Evolutionary conservation across 805 yeast species (phyloP).

Genomic region (Pichia ethanolica): DNA sequence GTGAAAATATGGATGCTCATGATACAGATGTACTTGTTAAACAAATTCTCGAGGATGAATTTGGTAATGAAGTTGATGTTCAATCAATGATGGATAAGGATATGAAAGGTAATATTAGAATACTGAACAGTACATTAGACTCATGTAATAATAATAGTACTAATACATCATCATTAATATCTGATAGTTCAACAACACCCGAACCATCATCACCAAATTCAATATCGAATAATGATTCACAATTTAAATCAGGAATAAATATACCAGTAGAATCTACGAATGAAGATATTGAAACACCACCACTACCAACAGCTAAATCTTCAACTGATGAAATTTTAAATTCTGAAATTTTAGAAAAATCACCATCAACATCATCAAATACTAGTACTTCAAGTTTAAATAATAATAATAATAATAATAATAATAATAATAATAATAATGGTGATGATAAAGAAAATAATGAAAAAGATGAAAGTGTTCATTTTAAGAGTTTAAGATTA

Average conservation of each 20-base stretch:
- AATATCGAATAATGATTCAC: too few relatives aligned
- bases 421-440: too few relatives aligned
- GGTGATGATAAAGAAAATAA: constrained; percentile 12
- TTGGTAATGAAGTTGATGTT: constrained; percentile 46
- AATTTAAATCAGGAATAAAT: too few relatives aligned
- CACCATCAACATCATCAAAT: constrained; percentile 1
- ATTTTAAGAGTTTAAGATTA: constrained; percentile 80
- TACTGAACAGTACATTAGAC: constrained; percentile 16
- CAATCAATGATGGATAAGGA: constrained; percentile 46
- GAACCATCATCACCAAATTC: background rate
- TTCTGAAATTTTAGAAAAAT: background rate
- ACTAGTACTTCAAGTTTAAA: background rate
- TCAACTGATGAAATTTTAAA: background rate
- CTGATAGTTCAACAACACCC: too few relatives aligned
- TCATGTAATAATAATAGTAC: constrained; percentile 4
- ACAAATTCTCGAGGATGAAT: constrained; percentile 68
- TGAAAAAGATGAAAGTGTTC: constrained; percentile 25
- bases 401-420: constrained; percentile 11
- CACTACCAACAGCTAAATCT: constrained; percentile 1
- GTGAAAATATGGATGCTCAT: constrained; percentile 69
- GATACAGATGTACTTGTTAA: constrained; percentile 71
- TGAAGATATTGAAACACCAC: too few relatives aligned
- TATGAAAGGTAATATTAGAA: constrained; percentile 59
- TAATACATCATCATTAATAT: background rate
- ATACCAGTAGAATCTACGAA: too few relatives aligned